Percentiles rank a stretch among this genome's conserved stretches.
Conservation (phyloP, 257 asterid genomes). For the Cruciata laevipes region DNA sequence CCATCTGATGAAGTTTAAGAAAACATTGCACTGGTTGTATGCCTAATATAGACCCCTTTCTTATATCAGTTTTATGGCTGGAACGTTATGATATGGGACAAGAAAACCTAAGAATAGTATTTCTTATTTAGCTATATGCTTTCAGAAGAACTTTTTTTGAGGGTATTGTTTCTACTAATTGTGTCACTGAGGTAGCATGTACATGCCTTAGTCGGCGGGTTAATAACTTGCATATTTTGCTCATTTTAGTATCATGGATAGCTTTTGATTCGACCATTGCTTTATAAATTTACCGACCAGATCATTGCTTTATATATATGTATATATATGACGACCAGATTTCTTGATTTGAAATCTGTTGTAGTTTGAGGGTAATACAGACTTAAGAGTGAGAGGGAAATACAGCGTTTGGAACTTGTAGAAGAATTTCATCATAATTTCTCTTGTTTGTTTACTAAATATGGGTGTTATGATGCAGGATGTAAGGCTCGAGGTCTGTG, state of each 20-base stretch:
- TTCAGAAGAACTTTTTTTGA: not conserved
- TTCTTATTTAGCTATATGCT: not conserved
- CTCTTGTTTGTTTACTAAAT: not conserved
- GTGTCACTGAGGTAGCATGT: not conserved
- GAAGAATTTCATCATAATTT: not conserved
- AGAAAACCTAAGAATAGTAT: not conserved
- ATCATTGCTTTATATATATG: not conserved
- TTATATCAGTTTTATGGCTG: not conserved
- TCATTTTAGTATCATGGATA: not conserved
- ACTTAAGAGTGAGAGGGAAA: not conserved
- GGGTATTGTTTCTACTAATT: not conserved
- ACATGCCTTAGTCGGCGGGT: not conserved
- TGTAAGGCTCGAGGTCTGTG: conserved; percentile 74
- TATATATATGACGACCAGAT: not conserved
- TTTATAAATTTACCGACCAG: too few relatives aligned
- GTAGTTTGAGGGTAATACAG: not conserved
- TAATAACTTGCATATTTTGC: not conserved
- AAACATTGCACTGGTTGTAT: not conserved
- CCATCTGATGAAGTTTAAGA: not conserved
- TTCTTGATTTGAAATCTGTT: not conserved
- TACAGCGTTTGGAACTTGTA: not conserved
- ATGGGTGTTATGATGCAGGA: conserved; percentile 41
- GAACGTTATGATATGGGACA: not conserved
- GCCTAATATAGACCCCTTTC: not conserved
- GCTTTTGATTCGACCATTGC: not conserved